phyloP scores from a whole-genome alignment of 352 stramenopile genomes.

The Phytophthora palmivora region DNA sequence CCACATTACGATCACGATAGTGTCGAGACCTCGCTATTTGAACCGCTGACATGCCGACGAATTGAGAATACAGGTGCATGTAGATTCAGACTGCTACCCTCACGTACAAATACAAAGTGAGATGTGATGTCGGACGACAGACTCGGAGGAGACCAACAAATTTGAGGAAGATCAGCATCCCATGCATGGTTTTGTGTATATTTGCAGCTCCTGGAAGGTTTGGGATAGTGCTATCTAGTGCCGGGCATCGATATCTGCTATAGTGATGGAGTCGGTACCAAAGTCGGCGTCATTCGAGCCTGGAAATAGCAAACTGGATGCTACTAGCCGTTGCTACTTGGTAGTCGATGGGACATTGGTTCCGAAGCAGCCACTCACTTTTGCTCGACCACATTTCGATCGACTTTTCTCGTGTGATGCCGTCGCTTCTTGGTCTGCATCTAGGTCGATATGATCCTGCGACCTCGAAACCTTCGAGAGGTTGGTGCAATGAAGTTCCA shows the following conservation, averaged over 20 bases:
- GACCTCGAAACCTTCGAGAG: slow-evolving; percentile 22
- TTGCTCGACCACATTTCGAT: slow-evolving; percentile 25
- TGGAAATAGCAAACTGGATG: slow-evolving; percentile 24
- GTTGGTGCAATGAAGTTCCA: slow-evolving; percentile 34
- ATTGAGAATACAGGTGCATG: too few relatives aligned
- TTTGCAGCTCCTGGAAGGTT: slow-evolving; percentile 12
- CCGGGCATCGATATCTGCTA: neutral
- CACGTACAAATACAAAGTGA: neutral
- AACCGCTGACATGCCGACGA: too few relatives aligned
- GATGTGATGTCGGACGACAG: neutral
- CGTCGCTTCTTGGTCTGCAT: slow-evolving; percentile 27
- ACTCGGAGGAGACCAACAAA: neutral
- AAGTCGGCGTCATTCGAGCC: neutral
- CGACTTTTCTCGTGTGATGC: slow-evolving; percentile 25
- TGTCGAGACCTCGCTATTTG: too few relatives aligned
- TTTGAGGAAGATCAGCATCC: neutral
- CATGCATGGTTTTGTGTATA: slow-evolving; percentile 6
- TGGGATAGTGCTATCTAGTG: slow-evolving; percentile 13
- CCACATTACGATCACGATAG: too few relatives aligned
- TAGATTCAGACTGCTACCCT: too few relatives aligned
- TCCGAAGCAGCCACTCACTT: neutral
- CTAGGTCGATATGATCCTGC: slow-evolving; percentile 21
- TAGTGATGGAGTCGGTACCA: neutral
- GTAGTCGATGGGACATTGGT: too few relatives aligned
- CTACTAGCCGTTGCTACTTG: slow-evolving; percentile 22